These are phyloP conservation scores for Tillandsia leiboldiana DNA, from an alignment of 176 grass and related monocot genomes.

Conservation along the genomic window DNA sequence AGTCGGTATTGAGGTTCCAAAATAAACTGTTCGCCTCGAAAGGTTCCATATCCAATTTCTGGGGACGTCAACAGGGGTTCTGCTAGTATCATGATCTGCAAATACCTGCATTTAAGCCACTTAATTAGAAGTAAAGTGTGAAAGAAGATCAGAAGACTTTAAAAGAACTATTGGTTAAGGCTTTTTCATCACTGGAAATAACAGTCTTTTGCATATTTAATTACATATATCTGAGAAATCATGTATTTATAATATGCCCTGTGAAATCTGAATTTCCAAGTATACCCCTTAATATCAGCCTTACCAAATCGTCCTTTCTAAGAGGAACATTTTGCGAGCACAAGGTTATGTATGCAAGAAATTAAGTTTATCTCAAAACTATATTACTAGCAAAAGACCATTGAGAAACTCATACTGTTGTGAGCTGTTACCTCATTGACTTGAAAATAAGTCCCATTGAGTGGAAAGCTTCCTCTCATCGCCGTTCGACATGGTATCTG, in stretches of 20 bases:
- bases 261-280: too few species aligned
- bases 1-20: constrained; percentile 59
- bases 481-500: constrained; percentile 85
- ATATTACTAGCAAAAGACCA: not conserved
- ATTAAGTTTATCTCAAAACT: too few species aligned
- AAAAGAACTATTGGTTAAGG: not conserved
- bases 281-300: too few species aligned
- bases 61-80: constrained; percentile 50
- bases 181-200: constrained; percentile 1
- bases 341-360: too few species aligned
- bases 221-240: too few species aligned
- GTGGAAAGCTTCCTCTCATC: constrained; percentile 82
- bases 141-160: not conserved
- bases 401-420: not conserved
- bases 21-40: constrained; percentile 69
- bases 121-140: not conserved
- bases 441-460: constrained; percentile 85
- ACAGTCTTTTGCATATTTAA: constrained; percentile 1
- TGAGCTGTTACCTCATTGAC: constrained; percentile 55
- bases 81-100: constrained; percentile 65
- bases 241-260: too few species aligned
- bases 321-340: too few species aligned
- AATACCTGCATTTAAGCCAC: constrained; percentile 47
- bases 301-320: too few species aligned
- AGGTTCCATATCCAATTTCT: constrained; percentile 74